Evolutionary conservation across 177 flowering plant genomes (phyloP).

Genomic region (Vitis hybrid): DNA sequence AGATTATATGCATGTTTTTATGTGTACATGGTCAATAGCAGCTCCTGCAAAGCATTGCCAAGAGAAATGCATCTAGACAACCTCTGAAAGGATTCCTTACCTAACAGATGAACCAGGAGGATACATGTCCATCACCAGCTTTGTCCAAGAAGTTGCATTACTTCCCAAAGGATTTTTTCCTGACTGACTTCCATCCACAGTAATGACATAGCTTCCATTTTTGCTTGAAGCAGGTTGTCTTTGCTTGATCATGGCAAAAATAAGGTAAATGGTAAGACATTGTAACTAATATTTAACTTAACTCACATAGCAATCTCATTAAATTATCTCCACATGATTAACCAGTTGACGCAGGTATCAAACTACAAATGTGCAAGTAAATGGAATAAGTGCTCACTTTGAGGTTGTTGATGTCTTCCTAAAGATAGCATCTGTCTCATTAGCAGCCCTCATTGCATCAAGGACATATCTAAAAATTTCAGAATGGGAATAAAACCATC

Average conservation of each 20-base stretch:
- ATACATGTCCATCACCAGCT: conserved; percentile 78
- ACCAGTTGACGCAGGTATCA: no score
- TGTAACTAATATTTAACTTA: neutral
- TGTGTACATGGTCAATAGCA: no score
- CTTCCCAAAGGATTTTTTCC: conserved; percentile 40
- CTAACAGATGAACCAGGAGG: conserved; percentile 77
- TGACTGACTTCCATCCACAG: conserved; percentile 45
- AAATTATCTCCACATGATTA: no score
- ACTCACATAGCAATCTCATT: neutral
- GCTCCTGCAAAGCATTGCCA: neutral
- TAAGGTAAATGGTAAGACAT: conserved; percentile 16
- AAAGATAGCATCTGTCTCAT: conserved; percentile 43
- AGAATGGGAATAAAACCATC: conserved; percentile 1
- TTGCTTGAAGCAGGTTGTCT: conserved; percentile 88
- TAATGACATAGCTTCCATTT: conserved; percentile 49
- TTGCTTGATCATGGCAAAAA: conserved; percentile 69
- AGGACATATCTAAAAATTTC: conserved; percentile 60
- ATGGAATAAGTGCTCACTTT: conserved; percentile 52
- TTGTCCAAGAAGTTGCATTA: conserved; percentile 60
- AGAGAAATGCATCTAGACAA: neutral
- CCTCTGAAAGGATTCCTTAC: conserved; percentile 30
- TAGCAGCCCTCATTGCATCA: conserved; percentile 72
- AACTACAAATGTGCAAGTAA: neutral
- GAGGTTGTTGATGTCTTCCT: conserved; percentile 38
- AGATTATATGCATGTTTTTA: no score